Percentiles rank a stretch among this genome's conserved stretches.
Conservation (phyloP, 2,329 filamentous ascomycete genomes). For the Colletotrichum sp. region DNA sequence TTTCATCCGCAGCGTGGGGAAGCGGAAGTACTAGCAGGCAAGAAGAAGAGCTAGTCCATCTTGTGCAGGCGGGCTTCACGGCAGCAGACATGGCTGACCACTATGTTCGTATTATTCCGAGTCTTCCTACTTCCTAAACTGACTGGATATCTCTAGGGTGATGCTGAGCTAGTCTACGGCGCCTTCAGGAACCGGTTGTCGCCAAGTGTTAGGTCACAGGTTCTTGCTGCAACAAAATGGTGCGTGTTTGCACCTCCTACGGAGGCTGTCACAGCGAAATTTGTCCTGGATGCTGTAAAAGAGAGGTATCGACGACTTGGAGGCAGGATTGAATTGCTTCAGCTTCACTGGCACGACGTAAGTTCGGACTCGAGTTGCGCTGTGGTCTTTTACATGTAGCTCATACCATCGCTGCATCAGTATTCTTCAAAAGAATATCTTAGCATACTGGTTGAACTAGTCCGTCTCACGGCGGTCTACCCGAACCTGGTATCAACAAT, state of each 20-base stretch:
- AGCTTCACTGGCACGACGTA: slow-evolving; percentile 41
- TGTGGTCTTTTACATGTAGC: neutral
- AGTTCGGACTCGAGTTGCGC: slow-evolving; percentile 7
- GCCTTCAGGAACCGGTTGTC: slow-evolving; percentile 32
- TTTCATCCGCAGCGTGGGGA: slow-evolving; percentile 35
- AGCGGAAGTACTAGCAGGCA: slow-evolving; percentile 24
- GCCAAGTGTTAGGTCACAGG: slow-evolving; percentile 13
- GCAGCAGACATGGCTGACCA: slow-evolving; percentile 41
- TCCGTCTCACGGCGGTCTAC: neutral
- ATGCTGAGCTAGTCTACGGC: slow-evolving; percentile 38
- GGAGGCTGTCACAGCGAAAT: slow-evolving; percentile 27
- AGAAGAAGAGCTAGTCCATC: slow-evolving; percentile 27
- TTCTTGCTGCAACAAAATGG: slow-evolving; percentile 40
- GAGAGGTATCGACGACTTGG: slow-evolving; percentile 36
- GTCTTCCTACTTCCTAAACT: neutral
- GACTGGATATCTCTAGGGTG: slow-evolving; percentile 26
- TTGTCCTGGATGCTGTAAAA: slow-evolving; percentile 30
- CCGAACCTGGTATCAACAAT: slow-evolving; percentile 1
- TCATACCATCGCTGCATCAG: neutral
- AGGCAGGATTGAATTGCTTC: slow-evolving; percentile 36
- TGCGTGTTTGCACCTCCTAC: slow-evolving; percentile 33
- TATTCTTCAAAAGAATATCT: neutral
- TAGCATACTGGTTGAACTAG: neutral
- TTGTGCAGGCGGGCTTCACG: slow-evolving; percentile 28
- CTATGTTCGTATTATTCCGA: slow-evolving; percentile 28